Percentiles rank a stretch among this genome's conserved stretches.
Evolutionary conservation across 306 rosid species (phyloP).

Genomic region (Cyclanthera cordifolia): DNA sequence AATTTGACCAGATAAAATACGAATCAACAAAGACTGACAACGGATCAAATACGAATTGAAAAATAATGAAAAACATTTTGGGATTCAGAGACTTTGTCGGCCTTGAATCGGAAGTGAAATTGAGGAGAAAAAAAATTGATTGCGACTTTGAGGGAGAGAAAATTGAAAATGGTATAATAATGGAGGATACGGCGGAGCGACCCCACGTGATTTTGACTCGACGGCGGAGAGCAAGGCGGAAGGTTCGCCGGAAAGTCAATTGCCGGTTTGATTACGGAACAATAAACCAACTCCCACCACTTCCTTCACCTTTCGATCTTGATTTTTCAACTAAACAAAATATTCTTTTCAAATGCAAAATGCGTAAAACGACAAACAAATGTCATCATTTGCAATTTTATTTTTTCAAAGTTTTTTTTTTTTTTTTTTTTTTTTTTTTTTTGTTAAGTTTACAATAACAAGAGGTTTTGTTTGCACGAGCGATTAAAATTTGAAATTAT

Average conservation of each 20-base stretch:
- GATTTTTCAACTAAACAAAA: neutral
- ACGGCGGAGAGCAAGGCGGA: neutral
- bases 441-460: too few relatives aligned
- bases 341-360: constrained; percentile 8
- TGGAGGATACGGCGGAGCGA: neutral
- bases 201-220: neutral
- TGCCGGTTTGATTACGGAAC: neutral
- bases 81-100: neutral
- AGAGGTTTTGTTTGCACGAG: too few relatives aligned
- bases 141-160: neutral
- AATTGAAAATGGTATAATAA: neutral
- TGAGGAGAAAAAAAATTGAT: neutral
- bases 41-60: constrained; percentile 3
- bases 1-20: constrained; percentile 9
- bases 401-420: neutral
- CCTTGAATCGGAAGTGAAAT: neutral
- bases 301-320: neutral
- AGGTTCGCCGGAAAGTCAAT: neutral
- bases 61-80: constrained; percentile 1
- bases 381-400: neutral
- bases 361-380: neutral
- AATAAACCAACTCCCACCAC: neutral
- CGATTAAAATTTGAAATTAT: too few relatives aligned
- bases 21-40: neutral
- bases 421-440: too few relatives aligned